Conservation (phyloP, 176 grass and related monocot genomes). For the Oryza australiensis region DNA sequence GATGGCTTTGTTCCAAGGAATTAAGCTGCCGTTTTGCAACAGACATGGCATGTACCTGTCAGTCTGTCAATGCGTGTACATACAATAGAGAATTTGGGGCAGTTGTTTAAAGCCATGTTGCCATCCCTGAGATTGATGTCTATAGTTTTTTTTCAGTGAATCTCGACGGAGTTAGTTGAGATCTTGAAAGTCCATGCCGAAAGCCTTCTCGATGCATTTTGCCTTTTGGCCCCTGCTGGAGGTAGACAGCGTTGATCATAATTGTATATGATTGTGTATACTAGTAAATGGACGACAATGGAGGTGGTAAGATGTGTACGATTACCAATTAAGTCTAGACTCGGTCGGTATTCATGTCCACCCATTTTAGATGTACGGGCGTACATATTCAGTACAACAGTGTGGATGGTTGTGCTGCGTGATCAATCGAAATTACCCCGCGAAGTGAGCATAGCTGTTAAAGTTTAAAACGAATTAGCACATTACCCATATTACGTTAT, state of each 20-base stretch:
- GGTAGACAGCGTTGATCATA: neutral
- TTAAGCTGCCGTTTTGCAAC: neutral
- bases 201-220: neutral
- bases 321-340: no score
- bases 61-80: neutral
- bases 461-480: no score
- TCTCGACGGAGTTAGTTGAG: neutral
- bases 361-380: no score
- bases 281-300: no score
- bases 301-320: no score
- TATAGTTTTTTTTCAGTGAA: neutral
- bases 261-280: neutral
- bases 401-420: no score
- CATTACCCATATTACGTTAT: no score
- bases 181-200: neutral
- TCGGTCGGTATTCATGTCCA: no score
- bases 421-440: neutral
- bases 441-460: no score
- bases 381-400: no score
- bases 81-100: neutral
- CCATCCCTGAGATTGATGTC: neutral
- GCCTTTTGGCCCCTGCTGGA: neutral
- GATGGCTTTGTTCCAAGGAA: constrained; percentile 10
- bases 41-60: neutral
- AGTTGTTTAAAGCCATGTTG: neutral